Evolutionary conservation across 441 rosid species (phyloP), one percentile per base, ranked within the genome.

Genomic region (Jatropha podagrica): DNA sequence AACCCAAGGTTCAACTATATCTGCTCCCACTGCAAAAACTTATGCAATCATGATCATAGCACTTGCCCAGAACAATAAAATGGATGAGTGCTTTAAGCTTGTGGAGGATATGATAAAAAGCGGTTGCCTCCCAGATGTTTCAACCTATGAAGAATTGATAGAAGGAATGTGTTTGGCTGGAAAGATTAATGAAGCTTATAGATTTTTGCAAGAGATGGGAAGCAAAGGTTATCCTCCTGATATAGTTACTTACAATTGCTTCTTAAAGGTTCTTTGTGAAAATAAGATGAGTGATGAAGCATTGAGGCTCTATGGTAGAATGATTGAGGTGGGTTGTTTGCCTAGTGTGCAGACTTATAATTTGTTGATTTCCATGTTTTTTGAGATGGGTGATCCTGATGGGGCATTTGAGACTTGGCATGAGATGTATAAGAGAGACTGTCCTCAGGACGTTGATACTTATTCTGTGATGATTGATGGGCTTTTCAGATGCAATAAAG

Each of bases 281-380:
- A 90, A 78, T 61, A 75, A 69, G 77, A 86, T 85, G 72, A 84
- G 86, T 2, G 94, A 85, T 52, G 98, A 93, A 83, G 98, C 98
- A 11, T 80, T 90, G 70, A 83, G 79, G 84, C 91, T 95, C n/a
- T 93, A 91, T 48, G 49, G 76, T 74, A 85, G 77, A 81, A 89
- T 93, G 96, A 72, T 87, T 14, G 89, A 88, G 82, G 77, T 79
- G 5, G 85, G 88, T 52, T 92, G 99, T 81, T 68, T 62, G 76
- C 98, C 99, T 26, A 95, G 98, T 26, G 97, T 92, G 18, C 99
- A 92, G 80, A 92, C 97, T 11, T 93, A 86, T 72, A 92, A 88
- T 78, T 91, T 91, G 97, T 65, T 95, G 72, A 92, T 91, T 71
- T 82, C 89, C 42, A 88, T 95, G 99, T 93, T 75, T 78, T 91